These are phyloP conservation scores for Suillus placidus DNA, from an alignment of 768 basidiomycete genomes.

Conservation along the genomic window DNA sequence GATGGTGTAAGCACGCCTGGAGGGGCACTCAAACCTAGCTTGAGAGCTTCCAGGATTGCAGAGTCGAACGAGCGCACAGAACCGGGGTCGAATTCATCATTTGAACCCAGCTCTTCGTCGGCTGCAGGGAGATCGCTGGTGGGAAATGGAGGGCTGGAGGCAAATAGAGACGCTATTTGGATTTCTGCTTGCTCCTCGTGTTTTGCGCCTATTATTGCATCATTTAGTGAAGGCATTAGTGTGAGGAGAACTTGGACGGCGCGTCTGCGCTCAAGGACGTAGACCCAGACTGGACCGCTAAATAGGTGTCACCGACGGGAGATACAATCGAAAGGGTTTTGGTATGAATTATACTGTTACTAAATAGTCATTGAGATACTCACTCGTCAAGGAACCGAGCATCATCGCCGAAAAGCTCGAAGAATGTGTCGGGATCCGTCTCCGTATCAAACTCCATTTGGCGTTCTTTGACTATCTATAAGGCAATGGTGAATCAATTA, in stretches of 20 bases:
- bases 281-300: constrained; percentile 90
- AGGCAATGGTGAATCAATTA: constrained; percentile 20
- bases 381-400: constrained; percentile 75
- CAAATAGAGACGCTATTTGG: constrained; percentile 78
- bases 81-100: constrained; percentile 36
- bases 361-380: constrained; percentile 35
- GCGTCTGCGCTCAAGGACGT: constrained; percentile 80
- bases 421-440: constrained; percentile 76
- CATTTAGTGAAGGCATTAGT: constrained; percentile 60
- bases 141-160: constrained; percentile 81
- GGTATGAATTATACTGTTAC: neutral
- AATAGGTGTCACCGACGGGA: constrained; percentile 11
- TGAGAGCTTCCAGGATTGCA: constrained; percentile 49
- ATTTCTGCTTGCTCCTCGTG: constrained; percentile 72
- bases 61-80: constrained; percentile 49
- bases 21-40: constrained; percentile 43
- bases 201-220: constrained; percentile 73
- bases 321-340: neutral
- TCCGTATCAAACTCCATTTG: constrained; percentile 90
- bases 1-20: constrained; percentile 44
- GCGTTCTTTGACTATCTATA: constrained; percentile 81
- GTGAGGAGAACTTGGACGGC: constrained; percentile 81
- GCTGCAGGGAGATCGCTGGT: constrained; percentile 60
- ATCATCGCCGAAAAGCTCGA: constrained; percentile 81
- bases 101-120: constrained; percentile 31